Evolutionary conservation across 2,329 filamentous ascomycete species (phyloP).

Genomic region (Blumeriella jaapii): DNA sequence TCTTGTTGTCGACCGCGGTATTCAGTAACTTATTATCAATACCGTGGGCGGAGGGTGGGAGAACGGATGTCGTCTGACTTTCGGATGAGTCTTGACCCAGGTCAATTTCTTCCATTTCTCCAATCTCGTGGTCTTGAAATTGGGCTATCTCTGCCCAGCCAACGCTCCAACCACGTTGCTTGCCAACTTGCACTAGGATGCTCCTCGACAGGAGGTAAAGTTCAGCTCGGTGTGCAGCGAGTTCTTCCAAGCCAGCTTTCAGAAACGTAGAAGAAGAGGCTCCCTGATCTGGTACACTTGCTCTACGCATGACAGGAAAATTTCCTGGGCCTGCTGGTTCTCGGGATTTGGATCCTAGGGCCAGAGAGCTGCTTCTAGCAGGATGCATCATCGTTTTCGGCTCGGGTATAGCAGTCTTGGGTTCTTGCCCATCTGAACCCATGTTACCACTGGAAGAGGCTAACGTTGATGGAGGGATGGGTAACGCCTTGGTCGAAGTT

Average conservation of each 20-base stretch:
- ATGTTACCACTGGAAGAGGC: constrained; percentile 24
- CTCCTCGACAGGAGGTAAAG: constrained; percentile 71
- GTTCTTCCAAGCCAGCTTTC: constrained; percentile 61
- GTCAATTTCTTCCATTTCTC: constrained; percentile 45
- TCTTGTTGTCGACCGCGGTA: constrained; percentile 47
- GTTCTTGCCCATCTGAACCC: constrained; percentile 38
- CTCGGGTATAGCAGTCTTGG: constrained; percentile 51
- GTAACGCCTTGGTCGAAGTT: constrained; percentile 56
- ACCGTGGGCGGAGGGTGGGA: constrained; percentile 29
- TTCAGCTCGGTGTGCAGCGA: constrained; percentile 74
- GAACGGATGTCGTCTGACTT: not conserved
- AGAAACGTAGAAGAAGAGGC: constrained; percentile 37
- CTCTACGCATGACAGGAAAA: constrained; percentile 38
- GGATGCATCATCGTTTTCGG: constrained; percentile 63
- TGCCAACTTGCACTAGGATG: constrained; percentile 64
- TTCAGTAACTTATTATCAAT: constrained; percentile 46
- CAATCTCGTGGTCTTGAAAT: constrained; percentile 26
- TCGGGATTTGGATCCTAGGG: constrained; percentile 30
- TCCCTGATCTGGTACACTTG: constrained; percentile 28
- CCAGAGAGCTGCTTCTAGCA: constrained; percentile 50
- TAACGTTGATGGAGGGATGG: constrained; percentile 50
- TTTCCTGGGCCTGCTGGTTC: constrained; percentile 40
- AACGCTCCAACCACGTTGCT: constrained; percentile 60
- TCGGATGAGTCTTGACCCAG: constrained; percentile 30
- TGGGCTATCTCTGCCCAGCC: constrained; percentile 56